A percentile compares a stretch with the other conserved stretches of the same genome.
Evolutionary conservation across 176 grass and related monocot species (phyloP).

Genomic region (Miscanthus lutarioriparius): DNA sequence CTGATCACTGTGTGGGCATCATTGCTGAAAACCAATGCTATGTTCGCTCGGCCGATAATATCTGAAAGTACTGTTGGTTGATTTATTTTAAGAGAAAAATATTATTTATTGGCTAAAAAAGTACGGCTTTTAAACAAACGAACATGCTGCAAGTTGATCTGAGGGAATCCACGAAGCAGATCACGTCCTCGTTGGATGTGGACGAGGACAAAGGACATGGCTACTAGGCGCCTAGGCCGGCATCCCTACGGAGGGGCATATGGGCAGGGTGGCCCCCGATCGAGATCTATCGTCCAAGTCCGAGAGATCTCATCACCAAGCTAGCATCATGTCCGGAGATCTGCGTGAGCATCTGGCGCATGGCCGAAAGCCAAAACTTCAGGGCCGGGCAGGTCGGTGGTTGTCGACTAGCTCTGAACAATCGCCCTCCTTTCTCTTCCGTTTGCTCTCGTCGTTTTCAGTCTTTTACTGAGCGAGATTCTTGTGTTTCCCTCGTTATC

Average conservation of each 20-base stretch:
- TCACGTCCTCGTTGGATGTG: constrained; percentile 40
- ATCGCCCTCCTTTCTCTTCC: constrained; percentile 18
- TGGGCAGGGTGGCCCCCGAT: constrained; percentile 2
- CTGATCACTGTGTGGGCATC: constrained; percentile 1
- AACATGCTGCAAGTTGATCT: constrained; percentile 42
- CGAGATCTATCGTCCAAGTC: constrained; percentile 11
- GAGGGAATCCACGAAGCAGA: constrained; percentile 41
- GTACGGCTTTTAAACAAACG: too few relatives aligned
- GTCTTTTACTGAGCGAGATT: constrained; percentile 22
- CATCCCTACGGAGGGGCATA: constrained; percentile 14
- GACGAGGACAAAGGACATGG: constrained; percentile 49
- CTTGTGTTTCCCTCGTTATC: constrained; percentile 21
- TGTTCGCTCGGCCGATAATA: too few relatives aligned
- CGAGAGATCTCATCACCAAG: constrained; percentile 40
- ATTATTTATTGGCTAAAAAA: too few relatives aligned
- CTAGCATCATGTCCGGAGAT: constrained; percentile 56
- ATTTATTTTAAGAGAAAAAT: too few relatives aligned
- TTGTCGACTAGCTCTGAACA: constrained; percentile 26
- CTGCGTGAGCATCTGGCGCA: constrained; percentile 41
- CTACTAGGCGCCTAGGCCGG: constrained; percentile 10
- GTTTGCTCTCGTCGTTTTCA: constrained; percentile 48
- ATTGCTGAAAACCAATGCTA: constrained; percentile 32
- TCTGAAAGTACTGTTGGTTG: too few relatives aligned
- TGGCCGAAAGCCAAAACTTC: constrained; percentile 54
- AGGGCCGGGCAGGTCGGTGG: constrained; percentile 22